Evolutionary conservation across 2,329 filamentous ascomycete species (phyloP), one percentile per base, ranked within the genome.

Genomic region (Lasiodiplodia theobromae): DNA sequence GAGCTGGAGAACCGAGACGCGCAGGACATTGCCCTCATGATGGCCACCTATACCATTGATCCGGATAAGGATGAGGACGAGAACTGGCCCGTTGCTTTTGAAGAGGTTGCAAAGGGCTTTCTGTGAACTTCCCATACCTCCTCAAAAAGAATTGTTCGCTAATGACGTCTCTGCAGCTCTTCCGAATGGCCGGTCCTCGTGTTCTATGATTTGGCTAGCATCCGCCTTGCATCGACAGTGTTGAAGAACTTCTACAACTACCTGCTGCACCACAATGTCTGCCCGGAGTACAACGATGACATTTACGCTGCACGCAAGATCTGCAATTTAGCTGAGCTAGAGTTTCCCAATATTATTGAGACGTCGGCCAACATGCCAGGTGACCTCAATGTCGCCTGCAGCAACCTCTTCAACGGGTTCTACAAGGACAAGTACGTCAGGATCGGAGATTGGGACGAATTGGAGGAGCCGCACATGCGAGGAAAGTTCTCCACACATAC

Each of bases 211-310:
- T 76, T 81, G 0, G 79, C 85, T 14, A 85, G 75, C 23, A 73
- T 94, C 70, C 80, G 86, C n/a, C 79, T 85, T 7, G 89, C 88
- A 3, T 88, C 90, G 23, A 85, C 86, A 40, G 87, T 96, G 0
- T 84, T 97, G 51, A 87, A 88, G 69, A 97, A 96, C 76, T 98
- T 98, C 76, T 87, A 97, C 71, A 92, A 93, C 71, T 99, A 97
- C 72, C 84, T 98, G 0, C 84, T 94, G 11, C 87, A 91, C 70
- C 94, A 98, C 75, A 87, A 92, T 47, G 95, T 96, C 18, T 97
- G 94, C 74, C 91, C 92, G 0, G 96, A 98, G 77, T 92, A 94
- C 75, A 83, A 80, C 0, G 82, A 85, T 0, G 87, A 95, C 71
- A 84, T 98, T 69, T 80, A 87, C 18, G 82, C 85, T 0, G 93